phyloP scores from a whole-genome alignment of 2,329 filamentous ascomycete species.

The Grosmannia penicillata region DNA sequence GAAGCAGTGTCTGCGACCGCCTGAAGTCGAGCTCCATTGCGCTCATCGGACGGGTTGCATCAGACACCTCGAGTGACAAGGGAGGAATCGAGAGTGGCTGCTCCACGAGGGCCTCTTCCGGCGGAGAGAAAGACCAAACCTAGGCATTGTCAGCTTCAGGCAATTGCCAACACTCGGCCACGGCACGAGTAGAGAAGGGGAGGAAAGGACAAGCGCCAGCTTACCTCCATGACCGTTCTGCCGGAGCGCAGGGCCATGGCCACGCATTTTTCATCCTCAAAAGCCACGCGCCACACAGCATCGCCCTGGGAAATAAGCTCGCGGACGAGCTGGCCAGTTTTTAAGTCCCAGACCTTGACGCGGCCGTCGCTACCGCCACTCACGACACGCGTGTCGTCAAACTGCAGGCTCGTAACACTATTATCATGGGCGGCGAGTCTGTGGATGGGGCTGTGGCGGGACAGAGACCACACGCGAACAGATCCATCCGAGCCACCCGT shows the following conservation, averaged over 20 bases:
- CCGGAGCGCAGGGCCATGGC: slow-evolving; percentile 77
- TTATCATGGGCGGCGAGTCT: slow-evolving; percentile 94
- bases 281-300: slow-evolving; percentile 93
- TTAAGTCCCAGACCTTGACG: slow-evolving; percentile 96
- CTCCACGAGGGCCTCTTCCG: slow-evolving; percentile 50
- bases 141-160: slow-evolving; percentile 24
- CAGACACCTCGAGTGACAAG: slow-evolving; percentile 26
- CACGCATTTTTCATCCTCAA: slow-evolving; percentile 96
- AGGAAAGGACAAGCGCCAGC: too few species aligned
- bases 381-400: slow-evolving; percentile 89
- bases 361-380: slow-evolving; percentile 94
- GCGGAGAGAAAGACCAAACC: slow-evolving; percentile 93
- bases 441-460: slow-evolving; percentile 83
- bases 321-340: slow-evolving; percentile 77
- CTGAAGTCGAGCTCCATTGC: slow-evolving; percentile 32
- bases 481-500: slow-evolving; percentile 94
- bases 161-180: too few species aligned
- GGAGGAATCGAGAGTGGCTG: slow-evolving; percentile 34
- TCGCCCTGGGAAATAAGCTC: slow-evolving; percentile 86
- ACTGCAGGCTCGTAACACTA: slow-evolving; percentile 93
- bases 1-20: slow-evolving; percentile 16
- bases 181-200: not conserved
- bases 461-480: slow-evolving; percentile 88
- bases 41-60: slow-evolving; percentile 32
- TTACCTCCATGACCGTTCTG: slow-evolving; percentile 86